Base-by-base conservation (phyloP, 805 yeast genomes). In the Pichia occidentalis region DNA sequence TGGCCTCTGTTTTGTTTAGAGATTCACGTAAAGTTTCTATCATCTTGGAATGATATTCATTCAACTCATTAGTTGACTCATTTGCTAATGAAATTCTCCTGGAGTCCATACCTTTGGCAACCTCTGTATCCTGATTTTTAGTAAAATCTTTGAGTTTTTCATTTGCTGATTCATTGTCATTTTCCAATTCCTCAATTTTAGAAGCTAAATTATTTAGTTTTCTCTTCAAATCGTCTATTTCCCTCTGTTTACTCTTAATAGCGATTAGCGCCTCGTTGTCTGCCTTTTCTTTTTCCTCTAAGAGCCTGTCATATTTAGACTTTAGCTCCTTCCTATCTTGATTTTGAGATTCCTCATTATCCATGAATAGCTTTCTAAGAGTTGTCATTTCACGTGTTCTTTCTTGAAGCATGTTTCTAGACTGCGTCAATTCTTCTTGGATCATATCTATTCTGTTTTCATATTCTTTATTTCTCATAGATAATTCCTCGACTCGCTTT, bases 371-470 rank as follows among this genome's bases (percentile, higher is more conserved):
- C 42, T 83, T 65, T 48, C 94, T 70, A 59, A 87, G 73, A 0
- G 85, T 77, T 1, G 78, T 66, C 0, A 85, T 70, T 59, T 90
- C 97, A 35, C 88, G 67, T 0, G 84, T 76, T 43, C 95, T 73
- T 51, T 87, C 95, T 52, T 80, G 92, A 3, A 88, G 59, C 57
- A 79, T 66, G 23, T 74, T 71, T 39, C 85, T 71, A 4, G 84
- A 65, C 41, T 88, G 97, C 9, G 71, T 64, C n/a, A 90, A 61
- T 52, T 88, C 96, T 40, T 86, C 95, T 48, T 84, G 87, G 21
- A 88, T 56, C 2, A 76, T 71, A 40, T 83, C 87, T 17, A 74
- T 65, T 45, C 74, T 70, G 37, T 67, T 67, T 29, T 68, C 70
- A 2, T 77, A 64, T 49, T 92, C 97, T 43, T 73, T 72, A 27